These are phyloP conservation scores for Leccinum truebloodii DNA, from an alignment of 768 basidiomycete genomes.

Conservation along the genomic window DNA sequence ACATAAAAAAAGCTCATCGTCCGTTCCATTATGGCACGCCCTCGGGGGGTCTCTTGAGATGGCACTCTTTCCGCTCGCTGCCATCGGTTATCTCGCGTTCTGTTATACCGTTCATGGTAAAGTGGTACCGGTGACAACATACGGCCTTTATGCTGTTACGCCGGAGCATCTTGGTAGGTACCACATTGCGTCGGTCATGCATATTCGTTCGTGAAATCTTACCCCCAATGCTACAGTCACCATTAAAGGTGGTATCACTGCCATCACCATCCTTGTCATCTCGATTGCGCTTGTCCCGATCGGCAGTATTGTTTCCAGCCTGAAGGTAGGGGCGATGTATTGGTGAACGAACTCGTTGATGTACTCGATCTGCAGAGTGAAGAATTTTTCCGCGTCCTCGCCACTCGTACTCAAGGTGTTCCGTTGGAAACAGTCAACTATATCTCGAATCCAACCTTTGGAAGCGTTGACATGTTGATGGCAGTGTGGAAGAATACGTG, in stretches of 20 bases:
- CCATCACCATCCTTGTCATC: conserved; percentile 31
- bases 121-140: conserved; percentile 27
- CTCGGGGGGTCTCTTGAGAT: conserved; percentile 13
- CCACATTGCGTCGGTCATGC: neutral
- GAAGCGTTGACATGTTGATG: conserved; percentile 12
- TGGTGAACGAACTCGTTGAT: neutral
- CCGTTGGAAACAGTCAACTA: conserved; percentile 25
- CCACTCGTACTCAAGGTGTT: conserved; percentile 18
- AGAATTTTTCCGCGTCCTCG: conserved; percentile 31
- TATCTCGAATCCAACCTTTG: conserved; percentile 27
- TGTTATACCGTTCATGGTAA: conserved; percentile 29
- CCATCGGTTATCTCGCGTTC: conserved; percentile 31
- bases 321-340: conserved; percentile 15
- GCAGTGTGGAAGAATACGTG: conserved; percentile 20
- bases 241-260: conserved; percentile 31
- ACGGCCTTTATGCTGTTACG: conserved; percentile 23
- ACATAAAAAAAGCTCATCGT: neutral
- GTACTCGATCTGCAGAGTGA: conserved; percentile 17
- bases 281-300: conserved; percentile 31
- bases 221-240: conserved; percentile 13
- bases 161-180: conserved; percentile 23
- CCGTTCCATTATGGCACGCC: conserved; percentile 9
- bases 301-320: conserved; percentile 13
- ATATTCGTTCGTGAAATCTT: neutral
- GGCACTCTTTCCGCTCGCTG: conserved; percentile 26